These are phyloP conservation scores for Gracilaria gracilis DNA, from an alignment of 23 red algal genomes.

Conservation along the genomic window DNA sequence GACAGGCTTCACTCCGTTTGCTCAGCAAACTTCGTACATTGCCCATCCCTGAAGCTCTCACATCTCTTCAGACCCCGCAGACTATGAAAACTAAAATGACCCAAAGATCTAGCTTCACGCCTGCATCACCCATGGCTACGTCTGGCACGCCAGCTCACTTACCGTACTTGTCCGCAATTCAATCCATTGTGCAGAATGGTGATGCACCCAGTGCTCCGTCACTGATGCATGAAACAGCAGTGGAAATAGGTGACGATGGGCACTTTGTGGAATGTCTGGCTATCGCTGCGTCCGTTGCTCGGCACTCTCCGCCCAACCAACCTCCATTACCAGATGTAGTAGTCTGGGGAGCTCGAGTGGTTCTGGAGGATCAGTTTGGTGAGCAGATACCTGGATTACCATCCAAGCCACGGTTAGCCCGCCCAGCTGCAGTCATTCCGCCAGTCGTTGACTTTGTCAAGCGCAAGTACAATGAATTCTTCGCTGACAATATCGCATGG, in stretches of 20 bases:
- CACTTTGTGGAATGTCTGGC: constrained; percentile 55
- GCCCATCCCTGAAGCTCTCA: constrained; percentile 32
- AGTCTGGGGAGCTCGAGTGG: constrained; percentile 38
- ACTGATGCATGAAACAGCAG: constrained; percentile 51
- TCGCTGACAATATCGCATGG: constrained; percentile 41
- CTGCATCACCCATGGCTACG: neutral
- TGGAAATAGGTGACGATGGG: constrained; percentile 5
- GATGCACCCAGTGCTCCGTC: constrained; percentile 40
- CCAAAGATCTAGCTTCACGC: constrained; percentile 1
- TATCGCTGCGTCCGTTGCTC: constrained; percentile 25
- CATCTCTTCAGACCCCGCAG: neutral
- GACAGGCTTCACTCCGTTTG: constrained; percentile 19
- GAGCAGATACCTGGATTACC: constrained; percentile 39
- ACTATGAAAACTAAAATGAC: neutral
- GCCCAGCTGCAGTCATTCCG: constrained; percentile 26
- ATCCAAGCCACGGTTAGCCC: constrained; percentile 20
- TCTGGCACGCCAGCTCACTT: neutral
- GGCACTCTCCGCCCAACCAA: constrained; percentile 10
- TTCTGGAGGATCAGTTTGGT: constrained; percentile 55
- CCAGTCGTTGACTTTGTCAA: constrained; percentile 30
- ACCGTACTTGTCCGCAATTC: constrained; percentile 37
- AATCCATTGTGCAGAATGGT: constrained; percentile 29
- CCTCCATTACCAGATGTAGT: constrained; percentile 12
- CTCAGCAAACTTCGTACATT: constrained; percentile 30
- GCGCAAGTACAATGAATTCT: constrained; percentile 19